These are phyloP conservation scores for Hanseniaspora vineae DNA, from an alignment of 805 yeast species.

Conservation along the genomic window DNA sequence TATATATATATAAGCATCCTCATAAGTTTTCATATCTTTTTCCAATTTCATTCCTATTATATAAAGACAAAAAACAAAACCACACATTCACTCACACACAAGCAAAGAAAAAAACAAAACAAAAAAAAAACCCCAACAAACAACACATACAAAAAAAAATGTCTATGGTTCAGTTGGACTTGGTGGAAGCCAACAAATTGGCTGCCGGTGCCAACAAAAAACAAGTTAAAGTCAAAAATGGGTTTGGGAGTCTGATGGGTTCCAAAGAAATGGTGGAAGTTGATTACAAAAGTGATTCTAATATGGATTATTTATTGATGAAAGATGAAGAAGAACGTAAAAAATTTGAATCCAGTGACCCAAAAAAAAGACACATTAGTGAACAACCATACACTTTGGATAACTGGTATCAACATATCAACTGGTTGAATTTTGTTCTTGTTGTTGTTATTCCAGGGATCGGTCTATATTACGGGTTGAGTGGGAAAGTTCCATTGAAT, in stretches of 20 bases:
- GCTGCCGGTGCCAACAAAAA: conserved; percentile 74
- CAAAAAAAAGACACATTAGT: conserved; percentile 41
- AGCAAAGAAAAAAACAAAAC: background rate
- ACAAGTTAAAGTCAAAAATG: conserved; percentile 61
- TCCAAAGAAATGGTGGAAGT: conserved; percentile 58
- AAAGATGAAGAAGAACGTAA: conserved; percentile 31
- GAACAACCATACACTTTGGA: conserved; percentile 65
- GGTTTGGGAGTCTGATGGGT: conserved; percentile 74
- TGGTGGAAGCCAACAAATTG: conserved; percentile 58
- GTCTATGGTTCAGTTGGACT: conserved; percentile 32
- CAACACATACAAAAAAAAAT: background rate
- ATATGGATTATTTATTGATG: conserved; percentile 33
- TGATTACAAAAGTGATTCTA: conserved; percentile 13
- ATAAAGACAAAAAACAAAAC: background rate
- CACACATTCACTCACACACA: background rate
- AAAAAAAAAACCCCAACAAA: background rate
- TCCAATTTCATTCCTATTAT: too few species aligned
- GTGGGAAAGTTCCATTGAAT: conserved; percentile 33
- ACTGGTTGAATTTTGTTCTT: conserved; percentile 62
- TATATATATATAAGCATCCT: too few species aligned
- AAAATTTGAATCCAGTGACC: conserved; percentile 21
- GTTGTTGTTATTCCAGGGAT: conserved; percentile 47
- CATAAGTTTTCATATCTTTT: too few species aligned
- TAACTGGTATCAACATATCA: conserved; percentile 65
- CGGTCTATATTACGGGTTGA: conserved; percentile 36